phyloP scores from a whole-genome alignment of 306 rosid species.

The Ceratonia siliqua region DNA sequence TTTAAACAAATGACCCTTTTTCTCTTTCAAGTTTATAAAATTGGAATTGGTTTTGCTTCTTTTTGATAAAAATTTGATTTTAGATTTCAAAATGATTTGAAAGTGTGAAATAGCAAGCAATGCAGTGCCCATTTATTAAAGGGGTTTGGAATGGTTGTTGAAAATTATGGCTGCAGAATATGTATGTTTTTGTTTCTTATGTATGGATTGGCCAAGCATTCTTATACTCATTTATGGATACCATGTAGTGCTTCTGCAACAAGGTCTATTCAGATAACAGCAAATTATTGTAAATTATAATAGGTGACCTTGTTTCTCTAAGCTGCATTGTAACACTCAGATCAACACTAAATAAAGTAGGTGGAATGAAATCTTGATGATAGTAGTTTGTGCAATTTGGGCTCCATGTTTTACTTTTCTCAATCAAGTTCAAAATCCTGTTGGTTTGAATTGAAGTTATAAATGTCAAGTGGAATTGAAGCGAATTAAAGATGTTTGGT shows the following conservation, averaged over 20 bases:
- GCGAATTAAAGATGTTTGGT: constrained; percentile 48
- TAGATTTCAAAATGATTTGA: no score
- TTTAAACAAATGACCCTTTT: no score
- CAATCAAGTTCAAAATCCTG: constrained; percentile 8
- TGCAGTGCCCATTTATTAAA: no score
- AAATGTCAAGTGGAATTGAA: constrained; percentile 15
- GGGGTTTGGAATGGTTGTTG: not conserved
- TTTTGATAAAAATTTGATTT: no score
- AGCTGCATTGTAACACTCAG: constrained; percentile 25
- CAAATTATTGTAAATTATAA: constrained; percentile 47
- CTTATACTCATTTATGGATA: constrained; percentile 29
- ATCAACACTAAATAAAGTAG: constrained; percentile 22
- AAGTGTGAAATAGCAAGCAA: no score
- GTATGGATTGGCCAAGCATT: constrained; percentile 15
- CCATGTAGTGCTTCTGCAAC: constrained; percentile 30
- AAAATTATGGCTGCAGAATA: constrained; percentile 16
- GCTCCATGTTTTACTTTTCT: constrained; percentile 3
- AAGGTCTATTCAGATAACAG: constrained; percentile 29
- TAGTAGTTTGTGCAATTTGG: constrained; percentile 32
- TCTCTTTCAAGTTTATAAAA: no score
- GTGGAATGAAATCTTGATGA: constrained; percentile 30
- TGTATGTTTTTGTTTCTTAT: constrained; percentile 12
- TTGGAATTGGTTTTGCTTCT: no score
- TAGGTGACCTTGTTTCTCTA: constrained; percentile 35
- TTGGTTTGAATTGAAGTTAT: constrained; percentile 8